A percentile compares a stretch with the other conserved stretches of the same genome.
Evolutionary conservation across 73 alveolate genomes (phyloP).

Genomic region (Blepharisma japonicum): DNA sequence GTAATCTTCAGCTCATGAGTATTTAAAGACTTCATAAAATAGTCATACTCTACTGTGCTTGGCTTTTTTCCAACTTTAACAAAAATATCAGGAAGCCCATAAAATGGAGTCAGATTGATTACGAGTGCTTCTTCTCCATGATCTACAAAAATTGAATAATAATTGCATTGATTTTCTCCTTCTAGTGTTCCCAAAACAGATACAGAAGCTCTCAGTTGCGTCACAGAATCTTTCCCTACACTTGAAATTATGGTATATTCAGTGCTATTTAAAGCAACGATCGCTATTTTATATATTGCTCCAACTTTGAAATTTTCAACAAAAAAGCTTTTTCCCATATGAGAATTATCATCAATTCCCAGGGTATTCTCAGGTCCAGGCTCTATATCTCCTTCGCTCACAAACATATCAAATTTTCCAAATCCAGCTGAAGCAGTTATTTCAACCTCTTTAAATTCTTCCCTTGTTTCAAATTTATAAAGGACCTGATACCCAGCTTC

Average conservation of each 20-base stretch:
- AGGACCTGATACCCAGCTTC: conserved; percentile 1
- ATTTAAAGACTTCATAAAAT: no score
- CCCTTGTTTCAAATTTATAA: background rate
- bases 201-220: background rate
- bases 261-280: background rate
- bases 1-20: no score
- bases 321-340: background rate
- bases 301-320: background rate
- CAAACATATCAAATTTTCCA: conserved; percentile 6
- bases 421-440: background rate
- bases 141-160: background rate
- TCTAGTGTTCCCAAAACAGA: background rate
- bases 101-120: background rate
- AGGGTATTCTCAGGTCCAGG: background rate
- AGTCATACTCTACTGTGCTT: background rate
- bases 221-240: background rate
- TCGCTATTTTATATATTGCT: background rate
- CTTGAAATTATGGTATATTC: background rate
- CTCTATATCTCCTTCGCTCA: background rate
- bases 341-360: background rate
- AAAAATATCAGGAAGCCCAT: conserved; percentile 3
- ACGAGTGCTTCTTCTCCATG: background rate
- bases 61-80: background rate
- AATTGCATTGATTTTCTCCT: background rate
- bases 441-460: background rate